Conservation (phyloP, 2,329 filamentous ascomycete species). For the Ilyonectria sp. region DNA sequence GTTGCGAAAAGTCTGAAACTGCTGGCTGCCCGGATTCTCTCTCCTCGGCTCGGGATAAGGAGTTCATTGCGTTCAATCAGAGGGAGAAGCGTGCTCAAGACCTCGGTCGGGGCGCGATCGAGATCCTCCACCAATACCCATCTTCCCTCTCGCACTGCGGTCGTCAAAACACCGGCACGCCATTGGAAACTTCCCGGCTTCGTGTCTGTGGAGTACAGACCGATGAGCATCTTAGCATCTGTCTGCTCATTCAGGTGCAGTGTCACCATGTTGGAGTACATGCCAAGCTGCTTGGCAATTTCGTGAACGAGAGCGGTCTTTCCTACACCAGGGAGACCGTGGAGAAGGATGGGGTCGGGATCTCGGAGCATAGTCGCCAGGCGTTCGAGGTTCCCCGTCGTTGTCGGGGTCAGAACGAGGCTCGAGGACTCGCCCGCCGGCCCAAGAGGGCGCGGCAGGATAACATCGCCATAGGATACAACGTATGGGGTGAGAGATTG, state of each 20-base stretch:
- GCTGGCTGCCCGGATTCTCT: conserved; percentile 84
- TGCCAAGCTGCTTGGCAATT: conserved; percentile 84
- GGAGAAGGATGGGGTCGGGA: conserved; percentile 81
- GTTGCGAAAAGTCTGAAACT: conserved; percentile 95
- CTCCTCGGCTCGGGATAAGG: conserved; percentile 89
- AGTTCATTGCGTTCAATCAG: conserved; percentile 94
- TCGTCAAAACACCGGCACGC: conserved; percentile 93
- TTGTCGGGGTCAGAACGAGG: conserved; percentile 81
- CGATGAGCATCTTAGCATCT: conserved; percentile 95
- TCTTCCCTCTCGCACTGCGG: conserved; percentile 91
- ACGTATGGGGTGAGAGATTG: conserved; percentile 72
- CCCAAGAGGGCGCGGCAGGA: conserved; percentile 76
- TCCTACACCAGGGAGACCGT: conserved; percentile 87
- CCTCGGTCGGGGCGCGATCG: conserved; percentile 93
- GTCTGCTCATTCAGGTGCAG: conserved; percentile 98
- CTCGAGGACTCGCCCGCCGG: conserved; percentile 61
- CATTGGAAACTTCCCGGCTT: conserved; percentile 92
- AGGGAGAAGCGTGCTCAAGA: conserved; percentile 92
- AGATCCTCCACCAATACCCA: conserved; percentile 99
- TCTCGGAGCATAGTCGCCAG: conserved; percentile 79
- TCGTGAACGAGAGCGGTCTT: conserved; percentile 92
- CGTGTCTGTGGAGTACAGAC: conserved; percentile 91
- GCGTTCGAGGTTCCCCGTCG: conserved; percentile 77
- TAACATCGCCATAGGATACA: conserved; percentile 74
- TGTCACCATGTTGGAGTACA: conserved; percentile 88